Evolutionary conservation across 2,329 filamentous ascomycete genomes (phyloP), one percentile per base, ranked within the genome.

Genomic region (Aspergillus ochraceus): DNA sequence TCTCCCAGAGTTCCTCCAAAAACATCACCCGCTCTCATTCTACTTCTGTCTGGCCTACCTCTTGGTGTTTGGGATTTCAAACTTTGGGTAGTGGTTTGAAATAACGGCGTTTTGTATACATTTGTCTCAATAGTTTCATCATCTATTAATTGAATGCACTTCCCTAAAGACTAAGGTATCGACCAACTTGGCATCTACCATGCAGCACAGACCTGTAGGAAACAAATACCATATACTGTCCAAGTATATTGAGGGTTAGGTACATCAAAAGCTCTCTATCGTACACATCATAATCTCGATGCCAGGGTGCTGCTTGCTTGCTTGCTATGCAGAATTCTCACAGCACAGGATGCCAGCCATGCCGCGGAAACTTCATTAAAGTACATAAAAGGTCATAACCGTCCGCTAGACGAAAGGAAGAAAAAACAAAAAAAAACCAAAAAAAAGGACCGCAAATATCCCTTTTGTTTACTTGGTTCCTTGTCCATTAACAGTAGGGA

Each of bases 231-330:
- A 14, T 4, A 36, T 36, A 36, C 32, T 11, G 4, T 36, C 11
- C 32, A 36, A 4, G 11, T 36, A 36, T 14, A 36, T 36, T 36
- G 32, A 36, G 12, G 12, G 2, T 6, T 29, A 29, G 6, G 9
- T 29, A 29, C 24, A 14, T 36, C 10, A 19, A 47, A 19, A 20
- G 24, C 14, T 24, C 30, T 55, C 30, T 62, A 62, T 62, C 55
- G 49, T 62, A 62, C 60, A 64, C 46, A 50, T 58, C 62, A 52
- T 64, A 39, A 64, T 49, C 17, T 20, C 29, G 39, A 45, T 39
- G 17, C 29, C 30, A 14, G 26, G 6, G 19, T 29, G 26, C 26
- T 29, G 26, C 26, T 29, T 32, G 36, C 36, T 42, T 29, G 26
- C 26, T 29, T 32, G 36, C 36, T 42, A 42, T 42, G 36, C 36